These are phyloP conservation scores for Cladosporium sp. DNA, from an alignment of 2,329 filamentous ascomycete genomes.

Conservation along the genomic window DNA sequence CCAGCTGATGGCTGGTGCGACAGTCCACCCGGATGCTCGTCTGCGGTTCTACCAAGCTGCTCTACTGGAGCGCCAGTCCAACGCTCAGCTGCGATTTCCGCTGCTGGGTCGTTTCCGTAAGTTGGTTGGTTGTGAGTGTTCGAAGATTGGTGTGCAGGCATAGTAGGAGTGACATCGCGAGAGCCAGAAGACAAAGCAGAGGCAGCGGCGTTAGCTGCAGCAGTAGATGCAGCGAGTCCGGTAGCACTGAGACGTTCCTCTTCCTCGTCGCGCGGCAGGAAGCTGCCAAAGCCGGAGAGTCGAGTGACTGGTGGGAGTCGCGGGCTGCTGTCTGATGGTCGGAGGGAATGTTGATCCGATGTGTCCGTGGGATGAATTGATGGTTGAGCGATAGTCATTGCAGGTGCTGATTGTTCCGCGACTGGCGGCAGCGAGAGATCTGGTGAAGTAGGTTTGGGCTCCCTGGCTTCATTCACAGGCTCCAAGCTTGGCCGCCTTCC, in stretches of 20 bases:
- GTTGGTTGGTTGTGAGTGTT: neutral
- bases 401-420: neutral
- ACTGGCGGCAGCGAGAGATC: neutral
- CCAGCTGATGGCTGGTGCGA: constrained; percentile 17
- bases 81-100: constrained; percentile 13
- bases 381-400: neutral
- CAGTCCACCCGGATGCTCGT: constrained; percentile 11
- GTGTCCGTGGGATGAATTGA: neutral
- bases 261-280: constrained; percentile 26
- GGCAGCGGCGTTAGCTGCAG: constrained; percentile 4
- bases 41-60: constrained; percentile 7
- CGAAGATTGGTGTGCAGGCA: neutral
- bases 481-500: constrained; percentile 20
- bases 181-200: constrained; percentile 4
- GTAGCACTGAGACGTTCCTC: constrained; percentile 13
- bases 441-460: neutral
- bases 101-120: constrained; percentile 3
- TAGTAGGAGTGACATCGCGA: constrained; percentile 1
- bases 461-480: constrained; percentile 16
- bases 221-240: constrained; percentile 11
- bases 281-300: constrained; percentile 45
- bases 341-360: neutral
- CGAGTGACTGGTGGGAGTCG: constrained; percentile 46
- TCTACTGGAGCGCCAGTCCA: constrained; percentile 5
- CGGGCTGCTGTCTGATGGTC: constrained; percentile 35